Base-by-base conservation (phyloP, 1,284 basidiomycete species). In the Puccinia polysora region DNA sequence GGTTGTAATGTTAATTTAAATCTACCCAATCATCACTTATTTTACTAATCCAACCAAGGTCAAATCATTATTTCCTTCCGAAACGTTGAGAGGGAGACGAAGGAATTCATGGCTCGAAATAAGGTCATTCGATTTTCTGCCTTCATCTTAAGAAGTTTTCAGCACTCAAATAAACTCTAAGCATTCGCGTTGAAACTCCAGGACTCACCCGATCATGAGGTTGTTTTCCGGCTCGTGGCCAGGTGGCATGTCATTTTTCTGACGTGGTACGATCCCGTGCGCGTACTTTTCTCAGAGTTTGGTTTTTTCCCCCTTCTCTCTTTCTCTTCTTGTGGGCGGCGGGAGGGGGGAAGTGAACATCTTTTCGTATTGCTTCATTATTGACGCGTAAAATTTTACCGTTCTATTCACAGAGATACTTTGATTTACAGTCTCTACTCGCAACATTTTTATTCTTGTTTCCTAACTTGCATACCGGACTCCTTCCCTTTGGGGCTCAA, bases 241-340 rank as follows among this genome's bases (percentile, higher is more conserved):
- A 59, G 67, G 52, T 70, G 67, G 67, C 67, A 70, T 49, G 20
- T 60, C 10, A 70, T 70, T 18, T 70, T 59, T 38, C 20, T 70
- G 56, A 60, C 67, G 18, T 70, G 67, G 67, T 70, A 70, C 34
- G 67, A 70, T 32, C 67, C 55, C 18, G 15, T 70, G 8, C 55
- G 67, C 25, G 38, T 70, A 10, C 49, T 70, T 20, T 34, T 56
- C 7, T 56, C 53, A n/a, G 56, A 59, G 56, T 60, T 70, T 18
- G 67, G n/a, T 34, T 49, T 30, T 14, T 50, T 8, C 18, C 5
- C 30, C 4, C 40, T 36, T 32, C 0, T 28, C 38, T 23, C 20
- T 34, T 60, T 34, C n/a, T n/a, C n/a, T n/a, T n/a, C n/a, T n/a
- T n/a, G n/a, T n/a, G n/a, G n/a, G n/a, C n/a, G n/a, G n/a, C n/a